These are phyloP conservation scores for Miscanthus sacchariflorus DNA, from an alignment of 202 grass and related monocot genomes.

Conservation along the genomic window DNA sequence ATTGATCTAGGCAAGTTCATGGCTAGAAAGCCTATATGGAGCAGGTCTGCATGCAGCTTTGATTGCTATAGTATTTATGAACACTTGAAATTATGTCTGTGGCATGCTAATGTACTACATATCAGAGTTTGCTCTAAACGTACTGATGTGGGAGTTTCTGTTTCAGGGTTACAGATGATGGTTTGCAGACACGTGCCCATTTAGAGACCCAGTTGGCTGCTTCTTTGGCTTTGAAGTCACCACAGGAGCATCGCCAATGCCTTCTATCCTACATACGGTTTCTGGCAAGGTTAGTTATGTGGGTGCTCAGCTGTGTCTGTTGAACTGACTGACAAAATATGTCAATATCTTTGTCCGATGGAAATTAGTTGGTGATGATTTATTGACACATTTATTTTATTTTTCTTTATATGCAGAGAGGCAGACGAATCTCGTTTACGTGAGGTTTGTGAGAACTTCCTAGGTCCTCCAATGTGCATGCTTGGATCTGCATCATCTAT, in stretches of 20 bases:
- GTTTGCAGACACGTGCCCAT: constrained; percentile 85
- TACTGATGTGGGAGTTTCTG: constrained; percentile 20
- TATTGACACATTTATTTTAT: constrained; percentile 18
- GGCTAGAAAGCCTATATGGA: constrained; percentile 86
- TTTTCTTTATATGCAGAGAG: constrained; percentile 63
- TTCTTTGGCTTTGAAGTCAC: constrained; percentile 78
- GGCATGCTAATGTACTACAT: neutral
- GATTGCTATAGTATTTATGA: constrained; percentile 21
- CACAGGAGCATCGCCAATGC: constrained; percentile 93
- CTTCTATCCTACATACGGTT: constrained; percentile 91
- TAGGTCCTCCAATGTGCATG: constrained; percentile 80
- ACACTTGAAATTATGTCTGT: constrained; percentile 10
- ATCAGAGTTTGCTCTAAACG: constrained; percentile 29
- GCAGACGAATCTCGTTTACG: constrained; percentile 86
- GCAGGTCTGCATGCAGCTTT: constrained; percentile 58
- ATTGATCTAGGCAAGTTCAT: constrained; percentile 87
- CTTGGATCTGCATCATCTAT: constrained; percentile 48
- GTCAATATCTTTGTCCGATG: constrained; percentile 5
- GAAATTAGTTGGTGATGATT: constrained; percentile 25
- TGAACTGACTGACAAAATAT: constrained; percentile 6
- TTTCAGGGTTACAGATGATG: constrained; percentile 80
- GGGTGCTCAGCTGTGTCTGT: neutral
- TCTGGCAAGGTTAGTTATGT: constrained; percentile 73
- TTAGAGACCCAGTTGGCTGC: constrained; percentile 92
- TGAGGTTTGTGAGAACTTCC: constrained; percentile 89